Conservation (phyloP, 2,329 filamentous ascomycete species). For the Diaporthe vaccinii region DNA sequence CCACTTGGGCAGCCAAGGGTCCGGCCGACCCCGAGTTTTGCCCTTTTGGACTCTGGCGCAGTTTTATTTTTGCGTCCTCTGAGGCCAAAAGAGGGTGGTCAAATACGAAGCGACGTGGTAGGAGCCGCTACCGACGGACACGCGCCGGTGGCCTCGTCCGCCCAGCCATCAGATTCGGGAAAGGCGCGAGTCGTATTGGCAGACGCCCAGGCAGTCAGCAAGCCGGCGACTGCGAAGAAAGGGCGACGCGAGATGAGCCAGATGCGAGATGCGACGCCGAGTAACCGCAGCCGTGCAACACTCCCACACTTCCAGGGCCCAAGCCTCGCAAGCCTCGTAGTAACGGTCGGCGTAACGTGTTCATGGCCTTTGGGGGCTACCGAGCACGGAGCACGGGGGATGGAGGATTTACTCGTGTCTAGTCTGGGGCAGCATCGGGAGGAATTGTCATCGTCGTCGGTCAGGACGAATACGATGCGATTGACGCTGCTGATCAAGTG, state of each 20-base stretch:
- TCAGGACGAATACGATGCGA: constrained; percentile 31
- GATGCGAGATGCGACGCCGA: constrained; percentile 29
- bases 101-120: constrained; percentile 19
- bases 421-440: constrained; percentile 11
- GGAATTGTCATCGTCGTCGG: constrained; percentile 31
- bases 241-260: constrained; percentile 29
- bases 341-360: constrained; percentile 28
- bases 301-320: neutral
- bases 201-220: constrained; percentile 22
- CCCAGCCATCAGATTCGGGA: constrained; percentile 18
- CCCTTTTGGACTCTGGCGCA: constrained; percentile 17
- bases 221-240: constrained; percentile 20
- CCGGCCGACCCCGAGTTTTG: constrained; percentile 18
- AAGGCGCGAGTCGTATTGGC: constrained; percentile 27
- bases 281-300: constrained; percentile 21
- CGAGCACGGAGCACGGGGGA: neutral
- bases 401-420: constrained; percentile 9
- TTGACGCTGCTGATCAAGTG: constrained; percentile 29
- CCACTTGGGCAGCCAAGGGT: constrained; percentile 1
- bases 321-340: constrained; percentile 20
- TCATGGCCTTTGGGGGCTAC: neutral
- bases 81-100: constrained; percentile 15
- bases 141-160: neutral
- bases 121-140: constrained; percentile 31
- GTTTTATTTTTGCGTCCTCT: neutral